Evolutionary conservation across 75 land plant species (phyloP), one percentile per base, ranked within the genome.

Genomic region (Larix kaempferi): DNA sequence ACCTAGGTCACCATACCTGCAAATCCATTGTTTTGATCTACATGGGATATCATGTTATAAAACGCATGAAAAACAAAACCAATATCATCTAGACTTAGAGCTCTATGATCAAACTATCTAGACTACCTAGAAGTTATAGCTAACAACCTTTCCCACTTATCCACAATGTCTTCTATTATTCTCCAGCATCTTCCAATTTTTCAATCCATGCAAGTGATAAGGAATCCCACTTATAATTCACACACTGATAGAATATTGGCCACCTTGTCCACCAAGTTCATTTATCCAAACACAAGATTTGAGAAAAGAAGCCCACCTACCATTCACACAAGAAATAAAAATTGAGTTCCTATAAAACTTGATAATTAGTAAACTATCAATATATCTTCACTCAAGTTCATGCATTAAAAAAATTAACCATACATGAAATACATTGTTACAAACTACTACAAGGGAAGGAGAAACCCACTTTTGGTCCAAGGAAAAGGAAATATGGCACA

Each of bases 271-370:
- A 7, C 8, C 52, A 44, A 7, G 8, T n/a, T n/a, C n/a, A n/a
- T n/a, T 44, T 7, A 10, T 6, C 8, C 6, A 7, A 1, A 7
- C 52, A 44, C 52, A n/a, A n/a, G n/a, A n/a, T 44, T 7, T 44
- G 7, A 44, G 8, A 8, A 44, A 44, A 0, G 52, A 6, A 44
- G 8, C 8, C 8, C 10, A 44, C 79, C 64, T 78, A 93, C 99
- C 99, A 94, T 90, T 96, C 99, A 86, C 99, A 96, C n/a, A 96
- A 52, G 49, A 97, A 96, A 80, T 82, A 91, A 67, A 94, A 94
- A n/a, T n/a, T n/a, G 41, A 93, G 71, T 72, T 93, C 95, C 95
- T 93, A 84, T 19, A 4, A 33, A 7, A 74, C n/a, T 19, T 25
- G 37, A 22, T 21, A 69, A 83, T 4, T 57, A 14, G 25, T 22